Percentiles rank a stretch among this genome's conserved stretches.
These are phyloP conservation scores for Claviceps quebecensis DNA, from an alignment of 2,329 filamentous ascomycete genomes.

Conservation along the genomic window DNA sequence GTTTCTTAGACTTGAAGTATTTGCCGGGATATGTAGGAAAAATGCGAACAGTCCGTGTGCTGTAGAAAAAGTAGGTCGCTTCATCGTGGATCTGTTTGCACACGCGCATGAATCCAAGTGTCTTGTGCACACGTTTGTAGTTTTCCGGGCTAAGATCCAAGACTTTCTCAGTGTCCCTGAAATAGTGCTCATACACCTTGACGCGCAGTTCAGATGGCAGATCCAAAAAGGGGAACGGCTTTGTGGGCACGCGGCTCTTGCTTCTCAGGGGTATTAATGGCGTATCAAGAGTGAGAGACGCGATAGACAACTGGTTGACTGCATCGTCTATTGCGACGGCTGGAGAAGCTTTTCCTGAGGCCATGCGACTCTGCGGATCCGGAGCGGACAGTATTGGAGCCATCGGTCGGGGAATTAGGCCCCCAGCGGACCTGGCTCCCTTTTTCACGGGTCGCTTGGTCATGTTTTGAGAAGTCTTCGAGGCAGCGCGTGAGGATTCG, in stretches of 20 bases:
- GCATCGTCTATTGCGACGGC: conserved; percentile 28
- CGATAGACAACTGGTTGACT: conserved; percentile 26
- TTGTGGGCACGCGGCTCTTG: conserved; percentile 19
- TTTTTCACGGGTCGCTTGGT: conserved; percentile 13
- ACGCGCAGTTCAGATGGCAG: conserved; percentile 57
- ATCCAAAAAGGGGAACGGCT: conserved; percentile 50
- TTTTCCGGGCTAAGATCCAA: conserved; percentile 56
- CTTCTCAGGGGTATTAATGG: conserved; percentile 17
- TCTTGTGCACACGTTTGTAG: conserved; percentile 44
- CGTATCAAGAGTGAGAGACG: conserved; percentile 28
- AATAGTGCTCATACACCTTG: conserved; percentile 52
- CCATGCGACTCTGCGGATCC: conserved; percentile 23
- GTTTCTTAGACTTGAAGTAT: conserved; percentile 61
- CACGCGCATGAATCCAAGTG: conserved; percentile 46
- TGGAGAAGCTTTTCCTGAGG: conserved; percentile 15
- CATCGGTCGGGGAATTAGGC: conserved; percentile 19
- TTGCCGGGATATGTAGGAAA: conserved; percentile 51
- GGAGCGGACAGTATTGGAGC: conserved; percentile 13
- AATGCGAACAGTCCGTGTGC: conserved; percentile 45
- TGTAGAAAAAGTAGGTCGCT: conserved; percentile 52
- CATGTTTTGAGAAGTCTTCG: conserved; percentile 10
- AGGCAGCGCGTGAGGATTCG: neutral
- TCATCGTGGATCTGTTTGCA: conserved; percentile 49
- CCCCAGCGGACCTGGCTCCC: neutral
- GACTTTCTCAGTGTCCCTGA: conserved; percentile 37